A percentile compares a stretch with the other conserved stretches of the same genome.
Conservation (phyloP, 1,139 yeast species). For the Taphrina communis region DNA sequence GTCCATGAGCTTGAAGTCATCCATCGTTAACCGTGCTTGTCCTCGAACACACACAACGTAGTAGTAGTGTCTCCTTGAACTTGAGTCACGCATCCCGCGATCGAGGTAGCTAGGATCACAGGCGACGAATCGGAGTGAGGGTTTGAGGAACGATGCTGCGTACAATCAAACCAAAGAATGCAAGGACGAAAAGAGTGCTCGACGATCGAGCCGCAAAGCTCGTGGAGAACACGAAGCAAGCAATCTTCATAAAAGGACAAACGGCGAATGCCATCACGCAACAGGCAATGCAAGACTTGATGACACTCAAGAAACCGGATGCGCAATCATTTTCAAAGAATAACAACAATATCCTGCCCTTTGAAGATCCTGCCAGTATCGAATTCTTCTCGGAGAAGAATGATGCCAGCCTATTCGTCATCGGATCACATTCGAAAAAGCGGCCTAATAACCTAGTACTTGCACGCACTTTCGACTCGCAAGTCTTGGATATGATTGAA, state of each 20-base stretch:
- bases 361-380: slow-evolving; percentile 84
- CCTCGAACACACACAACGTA: too few species aligned
- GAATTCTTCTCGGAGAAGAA: slow-evolving; percentile 96
- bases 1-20: neutral
- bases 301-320: slow-evolving; percentile 90
- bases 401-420: slow-evolving; percentile 84
- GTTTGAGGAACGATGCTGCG: slow-evolving; percentile 15
- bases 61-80: too few species aligned
- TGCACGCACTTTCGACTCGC: slow-evolving; percentile 85
- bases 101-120: too few species aligned
- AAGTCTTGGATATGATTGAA: slow-evolving; percentile 93
- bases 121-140: neutral
- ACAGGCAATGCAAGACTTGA: slow-evolving; percentile 86
- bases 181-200: slow-evolving; percentile 92
- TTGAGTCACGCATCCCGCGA: too few species aligned
- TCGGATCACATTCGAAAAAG: slow-evolving; percentile 83
- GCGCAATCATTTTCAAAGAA: slow-evolving; percentile 84
- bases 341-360: slow-evolving; percentile 89
- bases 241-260: slow-evolving; percentile 88
- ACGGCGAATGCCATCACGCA: slow-evolving; percentile 79
- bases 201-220: slow-evolving; percentile 87
- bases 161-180: slow-evolving; percentile 76
- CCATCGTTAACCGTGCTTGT: neutral
- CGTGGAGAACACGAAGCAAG: slow-evolving; percentile 86
- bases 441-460: slow-evolving; percentile 91